Evolutionary conservation across 1,284 basidiomycete genomes (phyloP), one percentile per base, ranked within the genome.

Genomic region (Ustilago lituana): DNA sequence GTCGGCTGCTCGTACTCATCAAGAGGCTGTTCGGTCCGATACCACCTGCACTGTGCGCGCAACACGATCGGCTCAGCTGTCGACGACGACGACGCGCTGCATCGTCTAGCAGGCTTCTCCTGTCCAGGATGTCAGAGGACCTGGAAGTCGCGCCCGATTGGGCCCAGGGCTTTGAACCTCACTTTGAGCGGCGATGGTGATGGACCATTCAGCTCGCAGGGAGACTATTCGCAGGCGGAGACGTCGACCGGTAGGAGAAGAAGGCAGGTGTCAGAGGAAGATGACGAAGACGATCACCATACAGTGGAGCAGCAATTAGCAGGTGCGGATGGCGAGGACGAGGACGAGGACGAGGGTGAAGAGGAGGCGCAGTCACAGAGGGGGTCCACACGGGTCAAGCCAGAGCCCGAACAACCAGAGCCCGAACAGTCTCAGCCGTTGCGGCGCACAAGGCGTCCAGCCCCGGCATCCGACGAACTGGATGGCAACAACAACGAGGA

Each of bases 221-320:
- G 39, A 4, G 59, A 53, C 3, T 14, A 8, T 5, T 51, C 52
- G 19, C 51, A 48, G 45, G 26, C 29, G 3, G 45, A 23, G 19
- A 26, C 32, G n/a, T 17, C 43, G 19, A 35, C 60, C 43, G 19
- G 52, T 19, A 24, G 47, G 23, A 39, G 49, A 36, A 26, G 27
- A 26, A 37, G 36, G 29, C 50, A 46, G 82, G 29, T 11, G 1
- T 33, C 27, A 14, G 83, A 83, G 1, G 82, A 82, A 1, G 57
- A 55, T 9, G 81, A 82, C 2, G 83, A 66, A 4, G 48, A 48
- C 1, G 52, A 56, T 6, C 48, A 60, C 4, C 37, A 51, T 19
- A 6, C 36, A 14, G 33, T 27, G 11, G 40, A 7, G 11, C 40
- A 47, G 9, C 14, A 27, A 3, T 6, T 9, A 36, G 11, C 29